These are phyloP conservation scores for Maudiozyma bulderi DNA, from an alignment of 805 yeast genomes.

Conservation along the genomic window DNA sequence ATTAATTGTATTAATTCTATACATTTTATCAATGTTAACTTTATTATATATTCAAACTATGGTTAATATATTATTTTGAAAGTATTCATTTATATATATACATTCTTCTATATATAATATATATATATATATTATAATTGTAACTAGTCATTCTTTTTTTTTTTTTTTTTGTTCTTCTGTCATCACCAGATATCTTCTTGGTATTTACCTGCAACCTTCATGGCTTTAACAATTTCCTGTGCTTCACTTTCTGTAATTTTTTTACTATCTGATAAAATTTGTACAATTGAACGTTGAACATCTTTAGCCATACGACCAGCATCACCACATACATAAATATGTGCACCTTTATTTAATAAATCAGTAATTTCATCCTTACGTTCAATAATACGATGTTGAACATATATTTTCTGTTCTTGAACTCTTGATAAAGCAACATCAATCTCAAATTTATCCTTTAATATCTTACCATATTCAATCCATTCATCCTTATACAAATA, in stretches of 20 bases:
- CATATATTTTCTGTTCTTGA: conserved; percentile 58
- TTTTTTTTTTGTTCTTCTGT: background rate
- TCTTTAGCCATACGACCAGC: conserved; percentile 94
- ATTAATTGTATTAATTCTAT: background rate
- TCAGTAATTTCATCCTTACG: conserved; percentile 33
- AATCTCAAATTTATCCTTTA: conserved; percentile 57
- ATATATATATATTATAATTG: background rate
- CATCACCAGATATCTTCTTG: conserved; percentile 95
- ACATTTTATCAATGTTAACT: background rate
- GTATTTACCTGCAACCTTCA: conserved; percentile 76
- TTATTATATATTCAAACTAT: background rate
- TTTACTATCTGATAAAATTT: conserved; percentile 54
- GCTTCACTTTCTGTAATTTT: conserved; percentile 60
- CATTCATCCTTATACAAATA: conserved; percentile 84
- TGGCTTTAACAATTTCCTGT: conserved; percentile 62
- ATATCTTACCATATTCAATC: conserved; percentile 55
- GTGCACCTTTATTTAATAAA: conserved; percentile 64
- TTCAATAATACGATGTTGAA: conserved; percentile 67
- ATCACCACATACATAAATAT: conserved; percentile 93
- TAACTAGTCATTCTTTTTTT: background rate
- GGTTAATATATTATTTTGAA: background rate
- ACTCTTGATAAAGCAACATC: conserved; percentile 77
- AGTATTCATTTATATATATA: background rate
- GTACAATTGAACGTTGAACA: conserved; percentile 61
- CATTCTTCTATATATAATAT: background rate